phyloP scores from a whole-genome alignment of 2,329 filamentous ascomycete species.

The Diaporthe aspalathi region DNA sequence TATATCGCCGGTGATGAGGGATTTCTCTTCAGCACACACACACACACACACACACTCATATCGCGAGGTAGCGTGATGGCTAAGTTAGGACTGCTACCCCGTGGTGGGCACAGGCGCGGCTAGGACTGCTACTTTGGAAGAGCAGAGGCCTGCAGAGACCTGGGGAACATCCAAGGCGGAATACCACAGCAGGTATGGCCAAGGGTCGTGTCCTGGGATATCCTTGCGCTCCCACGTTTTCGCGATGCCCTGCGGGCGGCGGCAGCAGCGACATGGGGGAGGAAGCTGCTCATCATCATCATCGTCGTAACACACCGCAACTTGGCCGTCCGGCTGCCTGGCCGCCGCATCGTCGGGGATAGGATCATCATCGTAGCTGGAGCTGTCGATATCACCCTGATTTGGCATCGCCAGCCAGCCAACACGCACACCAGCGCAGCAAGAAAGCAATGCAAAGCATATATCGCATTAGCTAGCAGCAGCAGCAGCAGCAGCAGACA shows the following conservation, averaged over 20 bases:
- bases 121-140: slow-evolving; percentile 3
- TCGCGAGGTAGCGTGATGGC: background rate
- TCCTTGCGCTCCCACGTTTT: slow-evolving; percentile 31
- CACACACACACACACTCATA: no score
- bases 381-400: slow-evolving; percentile 28
- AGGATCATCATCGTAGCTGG: no score
- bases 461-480: background rate
- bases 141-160: background rate
- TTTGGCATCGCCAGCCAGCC: slow-evolving; percentile 3
- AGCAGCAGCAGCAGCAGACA: background rate
- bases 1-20: slow-evolving; percentile 13
- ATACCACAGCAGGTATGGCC: slow-evolving; percentile 9
- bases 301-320: slow-evolving; percentile 26
- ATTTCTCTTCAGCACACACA: slow-evolving; percentile 8
- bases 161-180: slow-evolving; percentile 26
- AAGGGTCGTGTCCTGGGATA: background rate
- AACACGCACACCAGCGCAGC: background rate
- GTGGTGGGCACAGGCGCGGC: slow-evolving; percentile 5
- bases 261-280: background rate
- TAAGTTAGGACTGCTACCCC: background rate
- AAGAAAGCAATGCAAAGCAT: no score
- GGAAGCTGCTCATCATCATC: background rate
- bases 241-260: slow-evolving; percentile 20
- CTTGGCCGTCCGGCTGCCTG: slow-evolving; percentile 15
- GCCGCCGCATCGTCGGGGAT: slow-evolving; percentile 20